phyloP scores from a whole-genome alignment of 2,329 filamentous ascomycete genomes.

The Teratosphaeria epicoccoides region DNA sequence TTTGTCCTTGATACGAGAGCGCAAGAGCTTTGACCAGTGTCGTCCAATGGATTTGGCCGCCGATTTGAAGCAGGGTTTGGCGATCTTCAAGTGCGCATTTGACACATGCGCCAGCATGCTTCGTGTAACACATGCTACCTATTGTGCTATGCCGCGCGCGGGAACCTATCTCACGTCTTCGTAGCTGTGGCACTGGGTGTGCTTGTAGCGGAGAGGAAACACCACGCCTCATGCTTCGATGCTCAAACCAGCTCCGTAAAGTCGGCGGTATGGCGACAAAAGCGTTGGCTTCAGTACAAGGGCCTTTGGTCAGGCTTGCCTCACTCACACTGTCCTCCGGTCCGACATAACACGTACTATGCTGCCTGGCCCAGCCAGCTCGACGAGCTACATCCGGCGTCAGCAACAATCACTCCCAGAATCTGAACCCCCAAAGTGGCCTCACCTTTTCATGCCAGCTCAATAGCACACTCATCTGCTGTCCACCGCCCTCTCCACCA shows the following conservation, averaged over 20 bases:
- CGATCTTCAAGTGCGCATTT: no score
- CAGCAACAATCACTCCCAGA: slow-evolving; percentile 5
- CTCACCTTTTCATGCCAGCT: slow-evolving; percentile 91
- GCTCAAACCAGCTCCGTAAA: background rate
- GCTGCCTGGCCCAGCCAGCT: slow-evolving; percentile 77
- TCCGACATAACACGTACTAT: slow-evolving; percentile 95
- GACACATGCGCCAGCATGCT: background rate
- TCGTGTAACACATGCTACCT: background rate
- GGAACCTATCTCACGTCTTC: background rate
- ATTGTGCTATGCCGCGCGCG: background rate
- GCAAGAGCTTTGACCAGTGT: no score
- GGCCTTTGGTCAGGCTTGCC: background rate
- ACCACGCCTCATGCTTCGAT: background rate
- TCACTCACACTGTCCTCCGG: slow-evolving; percentile 68
- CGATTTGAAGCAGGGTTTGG: no score
- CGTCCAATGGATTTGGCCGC: no score
- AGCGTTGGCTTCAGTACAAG: background rate
- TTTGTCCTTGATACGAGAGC: no score
- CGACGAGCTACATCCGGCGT: slow-evolving; percentile 52
- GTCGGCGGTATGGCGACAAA: background rate
- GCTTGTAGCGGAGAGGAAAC: background rate
- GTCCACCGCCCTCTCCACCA: slow-evolving; percentile 59
- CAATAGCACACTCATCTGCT: slow-evolving; percentile 89
- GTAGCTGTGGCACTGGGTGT: background rate
- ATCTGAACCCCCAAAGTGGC: slow-evolving; percentile 3